phyloP scores from a whole-genome alignment of 2,329 filamentous ascomycete genomes.

The Talaromyces sp. region DNA sequence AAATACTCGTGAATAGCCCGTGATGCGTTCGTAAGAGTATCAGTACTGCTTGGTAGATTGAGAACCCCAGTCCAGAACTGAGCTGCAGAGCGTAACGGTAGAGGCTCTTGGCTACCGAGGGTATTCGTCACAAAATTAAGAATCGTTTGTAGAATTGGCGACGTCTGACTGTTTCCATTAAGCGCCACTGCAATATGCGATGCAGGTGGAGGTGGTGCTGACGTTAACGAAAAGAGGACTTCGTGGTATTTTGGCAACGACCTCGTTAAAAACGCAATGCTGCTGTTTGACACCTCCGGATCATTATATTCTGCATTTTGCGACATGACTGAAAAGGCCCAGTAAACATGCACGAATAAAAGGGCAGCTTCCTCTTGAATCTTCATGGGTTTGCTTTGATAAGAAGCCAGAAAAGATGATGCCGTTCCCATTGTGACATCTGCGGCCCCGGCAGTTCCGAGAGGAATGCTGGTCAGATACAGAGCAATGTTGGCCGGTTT shows the following conservation, averaged over 20 bases:
- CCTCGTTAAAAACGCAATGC: conserved; percentile 40
- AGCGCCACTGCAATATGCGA: conserved; percentile 1
- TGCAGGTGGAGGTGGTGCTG: conserved; percentile 14
- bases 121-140: conserved; percentile 37
- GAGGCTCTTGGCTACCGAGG: conserved; percentile 36
- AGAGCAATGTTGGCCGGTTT: conserved; percentile 34
- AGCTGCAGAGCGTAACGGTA: conserved; percentile 43
- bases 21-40: conserved; percentile 15
- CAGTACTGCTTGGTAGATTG: conserved; percentile 23
- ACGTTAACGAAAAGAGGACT: conserved; percentile 31
- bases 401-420: conserved; percentile 41
- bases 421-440: conserved; percentile 42
- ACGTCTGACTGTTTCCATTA: conserved; percentile 12
- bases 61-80: conserved; percentile 39
- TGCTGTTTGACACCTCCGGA: conserved; percentile 38
- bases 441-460: conserved; percentile 34
- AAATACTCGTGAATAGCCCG: conserved; percentile 30
- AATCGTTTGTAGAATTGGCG: conserved; percentile 27
- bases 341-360: conserved; percentile 34
- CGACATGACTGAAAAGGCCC: conserved; percentile 33
- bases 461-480: conserved; percentile 36
- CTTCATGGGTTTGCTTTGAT: conserved; percentile 28
- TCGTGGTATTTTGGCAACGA: conserved; percentile 37
- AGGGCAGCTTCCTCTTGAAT: conserved; percentile 29
- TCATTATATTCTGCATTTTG: conserved; percentile 31